Conservation (phyloP, 352 stramenopile species). For the Phytophthora ramorum region DNA sequence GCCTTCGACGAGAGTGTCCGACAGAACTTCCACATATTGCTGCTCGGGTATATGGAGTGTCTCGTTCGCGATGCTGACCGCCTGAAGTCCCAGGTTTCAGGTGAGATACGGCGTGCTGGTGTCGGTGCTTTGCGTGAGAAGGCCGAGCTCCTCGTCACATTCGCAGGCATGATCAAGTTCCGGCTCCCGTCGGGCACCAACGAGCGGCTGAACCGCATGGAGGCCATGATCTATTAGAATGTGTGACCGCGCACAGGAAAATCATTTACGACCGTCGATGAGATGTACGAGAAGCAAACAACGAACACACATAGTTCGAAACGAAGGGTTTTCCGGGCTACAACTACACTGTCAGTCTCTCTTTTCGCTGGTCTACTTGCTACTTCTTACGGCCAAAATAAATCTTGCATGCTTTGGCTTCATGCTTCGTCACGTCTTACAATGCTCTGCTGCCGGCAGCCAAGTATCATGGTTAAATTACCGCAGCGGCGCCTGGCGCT, state of each 20-base stretch:
- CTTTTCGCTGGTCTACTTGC: conserved; percentile 22
- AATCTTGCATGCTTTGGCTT: conserved; percentile 35
- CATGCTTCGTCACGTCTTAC: conserved; percentile 5
- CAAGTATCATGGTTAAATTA: conserved; percentile 30
- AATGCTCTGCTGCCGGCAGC: background rate
- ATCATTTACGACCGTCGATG: background rate
- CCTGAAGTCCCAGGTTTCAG: conserved; percentile 70
- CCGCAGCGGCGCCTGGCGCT: conserved; percentile 49
- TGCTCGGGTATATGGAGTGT: conserved; percentile 90
- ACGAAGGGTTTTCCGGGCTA: conserved; percentile 17
- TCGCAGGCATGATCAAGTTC: conserved; percentile 91
- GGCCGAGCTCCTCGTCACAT: conserved; percentile 86
- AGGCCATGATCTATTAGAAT: conserved; percentile 88
- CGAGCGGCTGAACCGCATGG: conserved; percentile 87
- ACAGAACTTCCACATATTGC: conserved; percentile 86
- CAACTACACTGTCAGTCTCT: conserved; percentile 39
- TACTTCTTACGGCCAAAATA: conserved; percentile 30
- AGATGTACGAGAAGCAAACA: conserved; percentile 5
- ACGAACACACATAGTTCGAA: conserved; percentile 6
- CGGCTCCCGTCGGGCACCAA: conserved; percentile 82
- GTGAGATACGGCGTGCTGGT: conserved; percentile 55
- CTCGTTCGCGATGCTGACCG: conserved; percentile 85
- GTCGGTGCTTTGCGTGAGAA: conserved; percentile 71
- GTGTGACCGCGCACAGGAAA: conserved; percentile 3
- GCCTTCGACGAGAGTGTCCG: conserved; percentile 82